Conservation (phyloP, 169 alveolate genomes). For the Plasmodium relictum region DNA sequence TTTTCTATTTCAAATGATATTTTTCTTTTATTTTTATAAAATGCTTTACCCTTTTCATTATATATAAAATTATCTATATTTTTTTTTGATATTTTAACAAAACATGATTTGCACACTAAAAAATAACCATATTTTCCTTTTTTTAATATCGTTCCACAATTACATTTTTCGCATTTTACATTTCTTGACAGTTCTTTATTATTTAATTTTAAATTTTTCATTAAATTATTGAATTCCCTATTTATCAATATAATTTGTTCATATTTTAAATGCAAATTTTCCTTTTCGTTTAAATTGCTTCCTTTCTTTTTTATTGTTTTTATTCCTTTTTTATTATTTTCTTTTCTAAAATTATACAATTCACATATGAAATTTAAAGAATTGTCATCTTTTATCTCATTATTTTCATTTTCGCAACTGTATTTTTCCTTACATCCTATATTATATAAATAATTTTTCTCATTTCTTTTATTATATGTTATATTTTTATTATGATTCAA, state of each 20-base stretch:
- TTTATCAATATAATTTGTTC: constrained; percentile 1
- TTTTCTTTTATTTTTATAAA: constrained; percentile 19
- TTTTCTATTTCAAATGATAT: constrained; percentile 54
- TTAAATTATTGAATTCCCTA: constrained; percentile 6
- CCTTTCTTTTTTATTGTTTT: background rate
- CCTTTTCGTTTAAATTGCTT: background rate
- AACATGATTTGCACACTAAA: constrained; percentile 24
- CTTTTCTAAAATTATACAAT: background rate
- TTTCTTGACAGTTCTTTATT: constrained; percentile 7
- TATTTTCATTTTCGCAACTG: background rate
- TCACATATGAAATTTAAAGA: background rate
- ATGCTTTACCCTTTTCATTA: constrained; percentile 22
- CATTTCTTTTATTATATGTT: background rate
- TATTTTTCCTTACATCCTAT: background rate
- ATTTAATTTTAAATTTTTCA: constrained; percentile 27
- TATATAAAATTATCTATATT: constrained; percentile 24
- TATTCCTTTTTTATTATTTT: background rate
- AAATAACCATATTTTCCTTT: constrained; percentile 47
- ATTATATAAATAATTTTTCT: background rate
- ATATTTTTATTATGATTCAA: background rate
- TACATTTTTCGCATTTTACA: constrained; percentile 23
- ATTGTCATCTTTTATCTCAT: background rate
- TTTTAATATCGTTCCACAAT: background rate
- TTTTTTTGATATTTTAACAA: constrained; percentile 14
- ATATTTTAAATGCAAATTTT: constrained; percentile 21